Percentiles rank a stretch among this genome's conserved stretches.
These are phyloP conservation scores for Scenedesmus sp. DNA, from an alignment of 163 green algal species.

Conservation along the genomic window DNA sequence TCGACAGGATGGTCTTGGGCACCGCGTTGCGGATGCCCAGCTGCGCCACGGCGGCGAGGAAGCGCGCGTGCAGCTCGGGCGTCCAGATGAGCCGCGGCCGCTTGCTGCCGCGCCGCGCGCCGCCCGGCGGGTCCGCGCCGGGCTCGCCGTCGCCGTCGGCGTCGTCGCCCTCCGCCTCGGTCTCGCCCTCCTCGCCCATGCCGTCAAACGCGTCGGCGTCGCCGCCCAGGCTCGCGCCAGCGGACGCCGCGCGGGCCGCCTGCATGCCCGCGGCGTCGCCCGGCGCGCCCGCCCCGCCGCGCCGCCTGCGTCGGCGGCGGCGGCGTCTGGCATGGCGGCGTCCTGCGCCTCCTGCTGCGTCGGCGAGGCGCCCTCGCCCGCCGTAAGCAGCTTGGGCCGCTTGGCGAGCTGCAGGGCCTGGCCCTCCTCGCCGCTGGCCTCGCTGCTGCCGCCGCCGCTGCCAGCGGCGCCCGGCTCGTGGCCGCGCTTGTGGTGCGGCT, in stretches of 20 bases:
- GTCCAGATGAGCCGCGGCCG: constrained; percentile 87
- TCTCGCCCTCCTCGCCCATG: background rate
- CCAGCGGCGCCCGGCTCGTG: background rate
- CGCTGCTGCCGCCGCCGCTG: background rate
- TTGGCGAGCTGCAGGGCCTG: background rate
- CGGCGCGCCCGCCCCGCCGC: background rate
- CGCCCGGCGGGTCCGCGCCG: background rate
- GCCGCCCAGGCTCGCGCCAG: too few species aligned
- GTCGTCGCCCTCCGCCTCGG: background rate
- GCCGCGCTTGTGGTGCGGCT: too few species aligned
- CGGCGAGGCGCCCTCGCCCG: background rate
- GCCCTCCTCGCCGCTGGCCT: background rate
- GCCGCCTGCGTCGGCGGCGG: background rate
- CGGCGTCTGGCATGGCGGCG: constrained; percentile 13
- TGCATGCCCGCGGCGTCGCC: background rate
- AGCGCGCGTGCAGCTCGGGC: constrained; percentile 83
- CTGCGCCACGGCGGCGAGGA: constrained; percentile 85
- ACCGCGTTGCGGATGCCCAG: constrained; percentile 85
- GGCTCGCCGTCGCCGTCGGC: background rate
- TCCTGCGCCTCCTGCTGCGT: background rate
- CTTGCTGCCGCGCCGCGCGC: constrained; percentile 32
- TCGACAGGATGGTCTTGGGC: constrained; percentile 89
- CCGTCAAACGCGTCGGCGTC: background rate
- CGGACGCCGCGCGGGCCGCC: background rate
- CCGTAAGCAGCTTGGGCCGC: background rate